Evolutionary conservation across 2,329 filamentous ascomycete species (phyloP), one percentile per base, ranked within the genome.

Genomic region (Cercospora zeae-maydis): DNA sequence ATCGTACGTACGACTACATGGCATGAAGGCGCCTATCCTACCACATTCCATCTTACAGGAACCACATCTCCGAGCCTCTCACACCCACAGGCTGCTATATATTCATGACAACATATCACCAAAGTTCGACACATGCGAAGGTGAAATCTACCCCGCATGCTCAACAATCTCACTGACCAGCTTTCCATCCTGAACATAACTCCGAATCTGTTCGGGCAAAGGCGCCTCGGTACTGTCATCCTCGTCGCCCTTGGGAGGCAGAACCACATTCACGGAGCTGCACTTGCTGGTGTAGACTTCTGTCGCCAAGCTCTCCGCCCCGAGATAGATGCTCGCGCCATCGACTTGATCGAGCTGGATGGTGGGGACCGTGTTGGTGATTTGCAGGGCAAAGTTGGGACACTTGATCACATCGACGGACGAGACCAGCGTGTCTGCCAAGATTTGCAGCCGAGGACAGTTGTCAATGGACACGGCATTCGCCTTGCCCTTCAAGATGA

Each of bases 391-490:
- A 75, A 99, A 96, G 77, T 95, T 96, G 70, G 90, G 86, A 53
- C 90, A 93, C 80, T 98, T 98, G 82, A 99, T 95, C 24, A 96
- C 90, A 73, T 99, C 95, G 61, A 99, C 86, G 33, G 90, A 92
- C 54, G 91, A 96, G 53, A 98, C 91, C 10, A 98, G 86, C 0
- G 88, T 91, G 71, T 98, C 93, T 59, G 98, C 85, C 57, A 98
- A 86, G 58, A 99, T 84, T 30, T 91, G 96, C 16, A 96, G 82
- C 55, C 91, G 88, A 52, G 83, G 86, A 61, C 89, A 93, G 80
- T 97, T 97, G 79, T 98, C 95, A 70, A 98, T 85, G 4, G 92
- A 93, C 66, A 99, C 90, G n/a, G 95, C 92, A 75, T 99, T 99
- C 62, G 91, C 92, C 79, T 99, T 99, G 78, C 92, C 93, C 73